Conservation (phyloP, 78 protist genomes). For the Paulinella micropora region DNA sequence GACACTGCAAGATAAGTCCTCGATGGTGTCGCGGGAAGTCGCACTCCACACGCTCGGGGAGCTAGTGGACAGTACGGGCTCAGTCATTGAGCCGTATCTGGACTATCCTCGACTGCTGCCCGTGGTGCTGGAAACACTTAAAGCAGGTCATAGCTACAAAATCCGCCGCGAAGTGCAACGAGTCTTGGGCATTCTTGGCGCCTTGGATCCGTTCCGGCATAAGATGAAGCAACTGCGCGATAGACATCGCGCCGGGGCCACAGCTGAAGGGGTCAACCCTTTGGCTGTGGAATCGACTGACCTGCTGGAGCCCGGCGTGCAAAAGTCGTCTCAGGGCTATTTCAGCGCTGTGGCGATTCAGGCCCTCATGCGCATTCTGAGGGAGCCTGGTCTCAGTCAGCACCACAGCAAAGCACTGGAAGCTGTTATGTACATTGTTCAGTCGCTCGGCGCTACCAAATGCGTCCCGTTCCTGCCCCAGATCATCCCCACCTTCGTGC, state of each 20-base stretch:
- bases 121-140: conserved; percentile 28
- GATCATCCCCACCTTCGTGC: background rate
- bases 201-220: conserved; percentile 75
- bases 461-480: background rate
- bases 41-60: conserved; percentile 71
- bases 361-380: conserved; percentile 27
- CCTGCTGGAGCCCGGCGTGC: background rate
- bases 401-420: background rate
- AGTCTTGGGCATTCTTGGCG: conserved; percentile 87
- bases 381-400: background rate
- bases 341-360: conserved; percentile 64
- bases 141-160: conserved; percentile 6
- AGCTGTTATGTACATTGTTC: conserved; percentile 41
- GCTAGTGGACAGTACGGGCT: conserved; percentile 64
- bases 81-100: conserved; percentile 58
- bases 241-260: background rate
- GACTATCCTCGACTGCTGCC: conserved; percentile 59
- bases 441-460: conserved; percentile 30
- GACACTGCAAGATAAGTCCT: conserved; percentile 41
- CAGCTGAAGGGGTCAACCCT: background rate
- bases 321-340: conserved; percentile 47
- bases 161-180: conserved; percentile 55
- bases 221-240: background rate
- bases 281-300: background rate
- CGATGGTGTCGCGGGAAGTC: conserved; percentile 27